These are phyloP conservation scores for Colletotrichum lentis DNA, from an alignment of 2,329 filamentous ascomycete genomes.

Conservation along the genomic window DNA sequence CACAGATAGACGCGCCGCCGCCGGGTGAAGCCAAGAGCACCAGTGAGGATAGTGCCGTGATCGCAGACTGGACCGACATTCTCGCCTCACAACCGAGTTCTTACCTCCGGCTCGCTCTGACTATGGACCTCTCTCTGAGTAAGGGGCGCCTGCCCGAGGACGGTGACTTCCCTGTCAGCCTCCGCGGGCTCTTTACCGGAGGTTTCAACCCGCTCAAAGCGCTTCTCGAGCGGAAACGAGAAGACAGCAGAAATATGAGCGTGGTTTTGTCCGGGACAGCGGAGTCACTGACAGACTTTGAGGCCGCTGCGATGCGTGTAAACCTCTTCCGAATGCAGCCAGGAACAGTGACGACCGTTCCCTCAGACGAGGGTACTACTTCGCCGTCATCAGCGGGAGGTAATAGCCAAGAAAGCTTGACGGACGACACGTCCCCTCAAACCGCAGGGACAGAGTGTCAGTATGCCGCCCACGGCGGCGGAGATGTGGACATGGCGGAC, in stretches of 20 bases:
- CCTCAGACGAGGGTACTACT: slow-evolving; percentile 40
- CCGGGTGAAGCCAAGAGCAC: slow-evolving; percentile 5
- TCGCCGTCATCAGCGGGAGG: slow-evolving; percentile 32
- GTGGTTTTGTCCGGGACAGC: neutral
- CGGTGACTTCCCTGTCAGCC: slow-evolving; percentile 52
- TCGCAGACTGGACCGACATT: slow-evolving; percentile 54
- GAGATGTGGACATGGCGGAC: slow-evolving; percentile 35
- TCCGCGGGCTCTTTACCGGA: slow-evolving; percentile 50
- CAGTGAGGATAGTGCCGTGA: slow-evolving; percentile 40
- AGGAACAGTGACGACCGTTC: slow-evolving; percentile 25
- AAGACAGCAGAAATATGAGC: slow-evolving; percentile 7
- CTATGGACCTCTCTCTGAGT: slow-evolving; percentile 54
- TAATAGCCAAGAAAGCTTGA: slow-evolving; percentile 26
- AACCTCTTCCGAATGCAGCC: slow-evolving; percentile 35
- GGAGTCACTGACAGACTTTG: slow-evolving; percentile 26
- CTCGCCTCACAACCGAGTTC: slow-evolving; percentile 51
- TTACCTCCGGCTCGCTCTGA: slow-evolving; percentile 54
- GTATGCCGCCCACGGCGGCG: neutral
- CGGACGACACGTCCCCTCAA: slow-evolving; percentile 25
- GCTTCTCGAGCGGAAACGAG: slow-evolving; percentile 44
- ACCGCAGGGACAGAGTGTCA: slow-evolving; percentile 16
- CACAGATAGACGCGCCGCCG: slow-evolving; percentile 43
- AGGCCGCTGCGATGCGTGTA: slow-evolving; percentile 18
- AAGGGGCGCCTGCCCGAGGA: slow-evolving; percentile 53
- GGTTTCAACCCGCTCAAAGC: slow-evolving; percentile 49